Evolutionary conservation across 2,329 filamentous ascomycete species (phyloP), one percentile per base, ranked within the genome.

Genomic region (Leptographium wingfieldii): DNA sequence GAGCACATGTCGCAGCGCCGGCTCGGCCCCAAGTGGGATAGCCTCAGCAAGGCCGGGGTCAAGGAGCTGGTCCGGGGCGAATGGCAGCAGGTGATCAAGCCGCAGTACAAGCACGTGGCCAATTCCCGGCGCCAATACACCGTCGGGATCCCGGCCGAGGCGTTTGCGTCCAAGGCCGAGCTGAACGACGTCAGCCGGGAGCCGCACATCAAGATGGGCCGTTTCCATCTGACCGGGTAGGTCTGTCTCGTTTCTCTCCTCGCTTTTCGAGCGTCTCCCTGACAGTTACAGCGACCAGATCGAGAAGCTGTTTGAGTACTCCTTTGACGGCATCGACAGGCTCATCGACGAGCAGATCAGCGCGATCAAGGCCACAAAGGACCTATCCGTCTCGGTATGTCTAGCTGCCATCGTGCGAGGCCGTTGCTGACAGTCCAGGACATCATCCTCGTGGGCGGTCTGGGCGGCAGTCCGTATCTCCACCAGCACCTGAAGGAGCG

Each of bases 371-470:
- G 19, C 27, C 38, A 59, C 29, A n/a, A 58, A 61, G 55, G 22
- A 27, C 6, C 57, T 61, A 14, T 35, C 35, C 19, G 57, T 61
- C 19, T 56, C 59, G 11, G 55, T 57, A 31, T 35, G 55, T 49
- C 38, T 3, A 5, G 38, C 38, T 16, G 2, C 38, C 14, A 16
- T 16, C 14, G 12, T 40, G 12, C 3, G 6, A 40, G 12, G 38
- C 9, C 25, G n/a, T 51, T 22, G 7, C 46, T 38, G 14, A 33
- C 46, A 40, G 3, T 16, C 6, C n/a, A 73, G 46, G 75, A 74
- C 16, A 72, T 79, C 3, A 69, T 80, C 10, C 70, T 80, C 3
- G 77, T 80, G 9, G 77, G 77, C 25, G 77, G 78, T 0, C 80
- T 79, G 57, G 76, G 77, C 2, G 70, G 74, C 35, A 77, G 72